Evolutionary conservation across 1,139 yeast genomes (phyloP).

Genomic region (Geotrichum siamense): DNA sequence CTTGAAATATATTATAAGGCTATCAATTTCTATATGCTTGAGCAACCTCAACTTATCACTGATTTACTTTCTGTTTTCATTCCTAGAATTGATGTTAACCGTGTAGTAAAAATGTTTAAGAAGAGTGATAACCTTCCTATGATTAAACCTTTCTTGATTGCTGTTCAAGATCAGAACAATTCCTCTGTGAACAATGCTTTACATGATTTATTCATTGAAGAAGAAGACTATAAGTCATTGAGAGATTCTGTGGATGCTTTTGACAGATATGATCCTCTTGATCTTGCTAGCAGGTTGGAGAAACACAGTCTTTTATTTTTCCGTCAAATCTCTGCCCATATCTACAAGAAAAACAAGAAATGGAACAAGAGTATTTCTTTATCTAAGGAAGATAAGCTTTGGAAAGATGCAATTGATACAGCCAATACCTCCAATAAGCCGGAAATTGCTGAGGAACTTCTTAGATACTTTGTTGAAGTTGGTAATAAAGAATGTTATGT

Average conservation of each 20-base stretch:
- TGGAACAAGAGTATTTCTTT: slow-evolving; percentile 84
- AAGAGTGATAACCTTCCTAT: slow-evolving; percentile 93
- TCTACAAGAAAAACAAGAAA: slow-evolving; percentile 90
- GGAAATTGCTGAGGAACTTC: slow-evolving; percentile 80
- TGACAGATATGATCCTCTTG: slow-evolving; percentile 88
- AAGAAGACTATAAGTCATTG: slow-evolving; percentile 88
- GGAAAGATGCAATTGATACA: slow-evolving; percentile 92
- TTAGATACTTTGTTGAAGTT: slow-evolving; percentile 90
- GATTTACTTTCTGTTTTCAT: slow-evolving; percentile 79
- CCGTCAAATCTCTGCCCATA: slow-evolving; percentile 91
- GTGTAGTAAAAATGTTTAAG: slow-evolving; percentile 91
- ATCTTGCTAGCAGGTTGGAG: slow-evolving; percentile 87
- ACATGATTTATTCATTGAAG: slow-evolving; percentile 92
- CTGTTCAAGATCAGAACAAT: slow-evolving; percentile 84
- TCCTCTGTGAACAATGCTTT: slow-evolving; percentile 90
- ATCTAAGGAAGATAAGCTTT: slow-evolving; percentile 83
- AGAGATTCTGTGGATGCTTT: slow-evolving; percentile 80
- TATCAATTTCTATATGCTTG: slow-evolving; percentile 83
- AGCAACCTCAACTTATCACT: slow-evolving; percentile 84
- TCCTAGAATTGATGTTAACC: slow-evolving; percentile 89
- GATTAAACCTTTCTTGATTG: slow-evolving; percentile 88
- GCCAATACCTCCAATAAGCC: slow-evolving; percentile 75
- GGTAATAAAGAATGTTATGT: slow-evolving; percentile 95
- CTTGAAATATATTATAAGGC: slow-evolving; percentile 97
- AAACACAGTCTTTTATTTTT: slow-evolving; percentile 85